Conservation (phyloP, 2,329 filamentous ascomycete genomes). For the Dactylellina leptospora region DNA sequence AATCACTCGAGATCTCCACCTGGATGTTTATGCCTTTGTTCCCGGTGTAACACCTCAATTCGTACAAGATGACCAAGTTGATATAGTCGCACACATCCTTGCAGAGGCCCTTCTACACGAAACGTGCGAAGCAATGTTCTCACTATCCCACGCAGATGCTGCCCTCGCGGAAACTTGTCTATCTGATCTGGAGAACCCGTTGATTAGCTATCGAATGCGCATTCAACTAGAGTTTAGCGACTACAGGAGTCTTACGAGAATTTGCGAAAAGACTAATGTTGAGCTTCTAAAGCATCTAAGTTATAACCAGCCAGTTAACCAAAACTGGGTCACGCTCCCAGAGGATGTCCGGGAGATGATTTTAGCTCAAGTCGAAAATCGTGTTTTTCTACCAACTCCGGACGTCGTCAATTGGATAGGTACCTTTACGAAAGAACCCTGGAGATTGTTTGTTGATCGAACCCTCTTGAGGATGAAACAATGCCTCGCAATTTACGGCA, state of each 20-base stretch:
- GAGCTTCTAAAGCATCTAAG: constrained; percentile 60
- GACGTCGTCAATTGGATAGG: constrained; percentile 56
- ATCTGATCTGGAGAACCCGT: constrained; percentile 56
- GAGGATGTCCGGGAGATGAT: constrained; percentile 58
- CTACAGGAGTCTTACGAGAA: constrained; percentile 55
- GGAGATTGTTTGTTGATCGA: constrained; percentile 47
- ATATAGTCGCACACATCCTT: constrained; percentile 48
- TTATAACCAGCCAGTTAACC: constrained; percentile 59
- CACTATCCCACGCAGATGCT: constrained; percentile 57
- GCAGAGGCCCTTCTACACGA: constrained; percentile 60
- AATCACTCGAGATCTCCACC: constrained; percentile 30
- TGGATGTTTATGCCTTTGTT: constrained; percentile 50
- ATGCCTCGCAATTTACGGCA: constrained; percentile 52
- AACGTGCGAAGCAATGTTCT: constrained; percentile 57
- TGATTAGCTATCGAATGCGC: constrained; percentile 58
- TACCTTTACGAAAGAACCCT: constrained; percentile 55
- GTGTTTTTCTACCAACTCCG: constrained; percentile 54
- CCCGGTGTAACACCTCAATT: constrained; percentile 29
- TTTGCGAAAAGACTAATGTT: constrained; percentile 58
- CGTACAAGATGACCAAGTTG: constrained; percentile 39
- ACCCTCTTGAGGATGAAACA: constrained; percentile 39
- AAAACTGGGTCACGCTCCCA: constrained; percentile 59
- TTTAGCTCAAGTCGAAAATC: constrained; percentile 58
- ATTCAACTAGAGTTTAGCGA: constrained; percentile 59
- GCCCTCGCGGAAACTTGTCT: constrained; percentile 59